Percentiles rank a stretch among this genome's conserved stretches.
Evolutionary conservation across 2,329 filamentous ascomycete genomes (phyloP).

Genomic region (Karstenula rhodostoma): DNA sequence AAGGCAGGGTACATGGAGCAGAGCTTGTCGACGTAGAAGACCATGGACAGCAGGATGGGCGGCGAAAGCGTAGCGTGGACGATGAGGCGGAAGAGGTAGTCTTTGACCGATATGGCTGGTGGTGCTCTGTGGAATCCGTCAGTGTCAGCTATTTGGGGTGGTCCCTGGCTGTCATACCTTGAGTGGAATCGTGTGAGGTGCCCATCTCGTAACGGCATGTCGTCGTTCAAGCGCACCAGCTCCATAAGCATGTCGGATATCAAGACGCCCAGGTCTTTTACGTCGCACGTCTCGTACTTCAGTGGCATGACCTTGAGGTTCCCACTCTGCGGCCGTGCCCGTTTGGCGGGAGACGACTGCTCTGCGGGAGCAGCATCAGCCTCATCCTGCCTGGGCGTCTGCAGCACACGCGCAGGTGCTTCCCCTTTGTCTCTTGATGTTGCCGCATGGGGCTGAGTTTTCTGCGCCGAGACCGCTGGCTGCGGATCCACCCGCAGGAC

Average conservation of each 20-base stretch:
- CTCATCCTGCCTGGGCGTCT: conserved; percentile 24
- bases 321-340: conserved; percentile 48
- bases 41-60: conserved; percentile 95
- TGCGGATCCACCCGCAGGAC: conserved; percentile 45
- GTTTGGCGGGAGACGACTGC: conserved; percentile 41
- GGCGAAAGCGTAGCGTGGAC: conserved; percentile 93
- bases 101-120: conserved; percentile 90
- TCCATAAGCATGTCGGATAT: conserved; percentile 97
- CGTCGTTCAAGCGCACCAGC: conserved; percentile 91
- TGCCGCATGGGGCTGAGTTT: conserved; percentile 23
- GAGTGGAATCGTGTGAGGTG: conserved; percentile 95
- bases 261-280: conserved; percentile 86
- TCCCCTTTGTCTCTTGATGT: conserved; percentile 21
- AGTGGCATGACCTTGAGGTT: conserved; percentile 69
- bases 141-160: conserved; percentile 7
- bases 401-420: conserved; percentile 21
- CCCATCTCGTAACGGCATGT: conserved; percentile 81
- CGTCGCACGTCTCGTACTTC: conserved; percentile 81
- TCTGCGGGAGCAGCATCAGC: conserved; percentile 25
- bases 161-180: conserved; percentile 64
- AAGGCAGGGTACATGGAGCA: conserved; percentile 93
- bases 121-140: conserved; percentile 62
- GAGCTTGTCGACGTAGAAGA: conserved; percentile 96
- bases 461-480: conserved; percentile 30
- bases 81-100: conserved; percentile 91